Percentiles rank a stretch among this genome's conserved stretches.
Evolutionary conservation across 495 filamentous ascomycete species (phyloP).

Genomic region (Cairneyella variabilis): DNA sequence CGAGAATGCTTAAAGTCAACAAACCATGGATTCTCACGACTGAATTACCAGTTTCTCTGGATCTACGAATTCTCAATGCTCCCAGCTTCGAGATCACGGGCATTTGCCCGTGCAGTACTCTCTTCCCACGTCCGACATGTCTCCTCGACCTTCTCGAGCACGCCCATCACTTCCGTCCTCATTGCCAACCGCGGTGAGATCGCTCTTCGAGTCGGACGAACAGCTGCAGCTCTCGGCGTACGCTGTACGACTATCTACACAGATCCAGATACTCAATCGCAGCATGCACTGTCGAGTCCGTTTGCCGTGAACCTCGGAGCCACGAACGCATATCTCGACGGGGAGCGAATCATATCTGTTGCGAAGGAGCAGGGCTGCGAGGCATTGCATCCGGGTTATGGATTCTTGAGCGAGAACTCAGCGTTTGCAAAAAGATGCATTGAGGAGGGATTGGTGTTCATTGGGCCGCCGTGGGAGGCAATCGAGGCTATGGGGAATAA

Average conservation of each 20-base stretch:
- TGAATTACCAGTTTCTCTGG: neutral
- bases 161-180: constrained; percentile 75
- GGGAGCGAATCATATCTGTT: constrained; percentile 82
- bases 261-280: constrained; percentile 78
- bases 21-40: neutral
- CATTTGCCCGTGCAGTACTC: constrained; percentile 16
- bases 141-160: constrained; percentile 15
- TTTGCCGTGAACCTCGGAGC: constrained; percentile 79
- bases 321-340: constrained; percentile 83
- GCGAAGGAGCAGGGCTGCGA: constrained; percentile 82
- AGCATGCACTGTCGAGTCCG: constrained; percentile 84
- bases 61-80: constrained; percentile 12
- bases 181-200: constrained; percentile 99
- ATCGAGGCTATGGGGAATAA: constrained; percentile 99
- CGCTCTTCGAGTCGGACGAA: constrained; percentile 85
- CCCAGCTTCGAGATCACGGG: constrained; percentile 21
- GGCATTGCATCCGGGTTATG: constrained; percentile 94
- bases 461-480: constrained; percentile 85
- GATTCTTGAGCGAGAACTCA: constrained; percentile 94
- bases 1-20: neutral
- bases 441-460: constrained; percentile 89
- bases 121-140: constrained; percentile 10
- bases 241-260: constrained; percentile 94
- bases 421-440: constrained; percentile 84
- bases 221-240: constrained; percentile 84